A percentile compares a stretch with the other conserved stretches of the same genome.
Evolutionary conservation across 2,329 filamentous ascomycete genomes (phyloP).

Genomic region (Mariannaea elegans): DNA sequence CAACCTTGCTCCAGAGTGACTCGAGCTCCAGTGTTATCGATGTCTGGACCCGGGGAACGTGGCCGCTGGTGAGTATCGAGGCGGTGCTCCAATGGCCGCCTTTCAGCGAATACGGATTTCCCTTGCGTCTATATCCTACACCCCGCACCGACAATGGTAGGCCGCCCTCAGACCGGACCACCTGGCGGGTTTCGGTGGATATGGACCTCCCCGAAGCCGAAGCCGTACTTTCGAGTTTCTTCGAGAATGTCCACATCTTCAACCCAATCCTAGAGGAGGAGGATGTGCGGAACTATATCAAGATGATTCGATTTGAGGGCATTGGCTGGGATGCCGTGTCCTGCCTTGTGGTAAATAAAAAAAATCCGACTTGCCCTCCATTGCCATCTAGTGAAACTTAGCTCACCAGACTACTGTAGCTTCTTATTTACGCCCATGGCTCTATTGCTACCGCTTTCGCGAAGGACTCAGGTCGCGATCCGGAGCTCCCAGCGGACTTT

Average conservation of each 20-base stretch:
- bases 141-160: not conserved
- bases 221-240: not conserved
- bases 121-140: not conserved
- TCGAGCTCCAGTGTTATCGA: not conserved
- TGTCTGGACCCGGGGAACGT: not conserved
- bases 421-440: slow-evolving; percentile 7
- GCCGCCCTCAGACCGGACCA: not conserved
- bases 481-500: not conserved
- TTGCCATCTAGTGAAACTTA: not conserved
- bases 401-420: not conserved
- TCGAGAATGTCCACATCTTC: slow-evolving; percentile 11
- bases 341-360: slow-evolving; percentile 18
- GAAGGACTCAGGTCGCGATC: not conserved
- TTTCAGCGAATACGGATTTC: not conserved
- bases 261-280: slow-evolving; percentile 4
- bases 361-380: too few relatives aligned
- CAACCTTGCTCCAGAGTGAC: too few relatives aligned
- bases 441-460: not conserved
- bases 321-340: slow-evolving; percentile 23
- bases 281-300: not conserved
- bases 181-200: not conserved
- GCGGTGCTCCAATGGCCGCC: not conserved
- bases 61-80: not conserved
- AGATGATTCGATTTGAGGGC: slow-evolving; percentile 3
- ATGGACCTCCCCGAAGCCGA: not conserved